Evolutionary conservation across 1,284 basidiomycete genomes (phyloP), one percentile per base, ranked within the genome.

Genomic region (Kwoniella shivajii): DNA sequence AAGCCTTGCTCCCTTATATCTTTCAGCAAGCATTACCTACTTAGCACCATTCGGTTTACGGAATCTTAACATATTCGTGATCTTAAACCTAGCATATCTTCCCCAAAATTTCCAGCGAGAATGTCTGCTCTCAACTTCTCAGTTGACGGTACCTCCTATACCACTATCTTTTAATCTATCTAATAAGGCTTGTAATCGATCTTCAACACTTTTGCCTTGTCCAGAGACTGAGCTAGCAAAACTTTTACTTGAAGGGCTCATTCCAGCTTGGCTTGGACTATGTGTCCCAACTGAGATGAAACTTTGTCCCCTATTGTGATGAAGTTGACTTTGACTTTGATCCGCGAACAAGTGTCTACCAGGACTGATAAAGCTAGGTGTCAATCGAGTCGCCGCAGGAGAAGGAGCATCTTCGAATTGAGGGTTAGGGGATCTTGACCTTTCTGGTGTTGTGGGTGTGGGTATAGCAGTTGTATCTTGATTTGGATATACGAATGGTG

Each of bases 111-210:
- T n/a, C n/a, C n/a, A n/a, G n/a, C n/a, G n/a, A n/a, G n/a, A n/a
- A n/a, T n/a, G n/a, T n/a, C n/a, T n/a, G n/a, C n/a, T n/a, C n/a
- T n/a, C n/a, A n/a, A n/a, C n/a, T n/a, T n/a, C n/a, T n/a, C n/a
- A n/a, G n/a, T n/a, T n/a, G n/a, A n/a, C n/a, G n/a, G 34, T 41
- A 16, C 30, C 9, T 7, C 41, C 49, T 39, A 44, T 49, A 16
- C 52, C 50, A 38, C 34, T 43, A 24, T 29, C 45, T 33, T 59
- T 61, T 46, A 76, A 54, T 46, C 66, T 59, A 61, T 76, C 73
- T 64, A 76, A 59, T 48, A 76, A 57, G 36, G 70, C 69, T 64
- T 76, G 74, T 33, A 76, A 55, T 20, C 74, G 48, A 48, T 76
- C 73, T 58, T 76, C 73, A 14, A 76, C 72, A 0, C 62, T 59